Percentiles rank a stretch among this genome's conserved stretches.
phyloP scores from a whole-genome alignment of 192 early-diverging fungal species.

The Backusella luteola region DNA sequence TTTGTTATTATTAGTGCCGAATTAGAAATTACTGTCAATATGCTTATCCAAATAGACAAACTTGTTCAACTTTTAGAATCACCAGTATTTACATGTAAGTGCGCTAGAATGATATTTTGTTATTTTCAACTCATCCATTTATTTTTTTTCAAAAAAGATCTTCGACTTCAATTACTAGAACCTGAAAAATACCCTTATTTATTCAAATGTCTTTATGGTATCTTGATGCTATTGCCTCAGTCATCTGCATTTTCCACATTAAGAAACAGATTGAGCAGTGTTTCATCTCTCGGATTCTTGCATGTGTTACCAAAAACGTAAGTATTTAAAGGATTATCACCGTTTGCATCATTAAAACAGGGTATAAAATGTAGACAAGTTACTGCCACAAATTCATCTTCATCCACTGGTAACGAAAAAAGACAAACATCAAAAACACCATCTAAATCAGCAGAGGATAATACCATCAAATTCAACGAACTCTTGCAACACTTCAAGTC shows the following conservation, averaged over 20 bases:
- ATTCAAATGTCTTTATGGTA: slow-evolving; percentile 90
- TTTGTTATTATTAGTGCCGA: slow-evolving; percentile 59
- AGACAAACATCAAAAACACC: slow-evolving; percentile 16
- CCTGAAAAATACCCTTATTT: slow-evolving; percentile 87
- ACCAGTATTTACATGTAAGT: slow-evolving; percentile 91
- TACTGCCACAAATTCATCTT: not conserved
- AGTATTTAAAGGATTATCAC: not conserved
- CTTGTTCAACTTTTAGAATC: slow-evolving; percentile 96
- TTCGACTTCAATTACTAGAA: slow-evolving; percentile 92
- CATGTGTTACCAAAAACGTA: slow-evolving; percentile 59
- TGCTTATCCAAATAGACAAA: slow-evolving; percentile 96
- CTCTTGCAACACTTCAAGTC: slow-evolving; percentile 69
- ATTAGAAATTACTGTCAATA: slow-evolving; percentile 90
- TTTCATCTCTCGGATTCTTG: slow-evolving; percentile 67
- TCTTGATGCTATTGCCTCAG: slow-evolving; percentile 97
- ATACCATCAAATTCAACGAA: slow-evolving; percentile 61
- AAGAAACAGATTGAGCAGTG: slow-evolving; percentile 88
- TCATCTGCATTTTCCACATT: slow-evolving; percentile 94
- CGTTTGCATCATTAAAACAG: not conserved
- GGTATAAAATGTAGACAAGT: not conserved
- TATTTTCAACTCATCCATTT: not conserved
- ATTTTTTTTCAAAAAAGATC: slow-evolving; percentile 39
- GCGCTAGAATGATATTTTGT: not conserved
- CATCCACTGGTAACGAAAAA: slow-evolving; percentile 13
- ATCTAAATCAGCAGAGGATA: slow-evolving; percentile 31